A percentile compares a stretch with the other conserved stretches of the same genome.
Conservation (phyloP, 2,329 filamentous ascomycete species). For the Verticillium albo-atrum region DNA sequence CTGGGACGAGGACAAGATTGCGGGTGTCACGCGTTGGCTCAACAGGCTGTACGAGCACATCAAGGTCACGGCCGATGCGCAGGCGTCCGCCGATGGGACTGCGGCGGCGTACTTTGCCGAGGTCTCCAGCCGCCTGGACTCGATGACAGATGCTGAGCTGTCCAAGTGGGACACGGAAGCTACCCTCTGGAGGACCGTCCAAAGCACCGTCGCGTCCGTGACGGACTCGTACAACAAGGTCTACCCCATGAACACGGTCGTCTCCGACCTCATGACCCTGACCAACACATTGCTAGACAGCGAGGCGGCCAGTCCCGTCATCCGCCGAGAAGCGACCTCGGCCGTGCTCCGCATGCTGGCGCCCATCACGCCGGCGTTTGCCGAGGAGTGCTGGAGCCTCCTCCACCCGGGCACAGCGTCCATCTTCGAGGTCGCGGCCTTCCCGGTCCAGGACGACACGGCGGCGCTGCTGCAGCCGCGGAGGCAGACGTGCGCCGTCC, state of each 20-base stretch:
- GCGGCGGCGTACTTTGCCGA: constrained; percentile 30
- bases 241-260: constrained; percentile 75
- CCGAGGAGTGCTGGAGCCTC: constrained; percentile 74
- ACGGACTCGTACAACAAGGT: constrained; percentile 65
- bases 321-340: constrained; percentile 46
- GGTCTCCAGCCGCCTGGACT: constrained; percentile 20
- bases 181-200: constrained; percentile 59
- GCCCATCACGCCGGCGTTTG: constrained; percentile 74
- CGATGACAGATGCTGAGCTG: constrained; percentile 18
- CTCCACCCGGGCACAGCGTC: constrained; percentile 38
- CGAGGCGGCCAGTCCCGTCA: constrained; percentile 28
- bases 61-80: constrained; percentile 13
- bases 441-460: constrained; percentile 54
- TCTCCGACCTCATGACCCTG: constrained; percentile 78
- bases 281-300: constrained; percentile 63
- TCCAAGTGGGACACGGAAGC: constrained; percentile 39
- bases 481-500: constrained; percentile 59
- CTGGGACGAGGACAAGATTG: constrained; percentile 82
- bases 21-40: constrained; percentile 79
- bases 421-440: constrained; percentile 43
- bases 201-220: constrained; percentile 63
- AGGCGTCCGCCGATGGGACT: background rate
- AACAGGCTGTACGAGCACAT: constrained; percentile 60
- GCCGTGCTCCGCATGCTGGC: constrained; percentile 68
- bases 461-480: constrained; percentile 44